Base-by-base conservation (phyloP, 2,329 filamentous ascomycete species). In the Talaromyces islandicus region DNA sequence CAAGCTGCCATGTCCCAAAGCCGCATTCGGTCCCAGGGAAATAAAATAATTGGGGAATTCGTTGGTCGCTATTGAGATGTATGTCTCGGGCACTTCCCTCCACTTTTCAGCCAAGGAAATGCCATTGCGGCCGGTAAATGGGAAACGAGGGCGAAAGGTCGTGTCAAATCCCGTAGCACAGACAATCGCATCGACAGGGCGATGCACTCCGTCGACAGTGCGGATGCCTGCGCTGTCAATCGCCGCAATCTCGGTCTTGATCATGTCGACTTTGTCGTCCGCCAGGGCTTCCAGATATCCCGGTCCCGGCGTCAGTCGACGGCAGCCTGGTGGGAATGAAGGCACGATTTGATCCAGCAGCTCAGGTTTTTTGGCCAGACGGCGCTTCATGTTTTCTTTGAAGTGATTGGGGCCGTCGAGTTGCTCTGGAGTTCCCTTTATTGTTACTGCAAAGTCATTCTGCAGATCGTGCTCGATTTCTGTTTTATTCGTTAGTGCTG, bases 221-320 rank as follows among this genome's bases (percentile, higher is more conserved):
- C 72, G 61, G 19, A 77, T 71, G 4, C 72, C 71, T 1, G 65
- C 64, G 24, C 65, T 64, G 27, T 70, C 67, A 14, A 75, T 64
- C 12, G 65, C 76, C 21, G 75, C 76, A 65, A 89, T 89, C 0
- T 73, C 77, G 0, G 78, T 80, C 17, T 76, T 78, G 66, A 88
- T 83, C 62, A 85, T 82, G 4, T 82, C 78, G 1, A 88, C 85
- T 59, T 88, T 88, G 6, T 82, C 80, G 60, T 83, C 77, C 0
- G 80, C 79, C 19, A 89, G 74, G 0, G 86, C 85, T 68, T 89
- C 87, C 2, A 90, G 71, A 59, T 80, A 81, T 1, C 77, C 77
- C 0, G 76, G 73, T 0, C 77, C 79, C 0, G 78, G 79, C 1
- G 77, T 80, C 17, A 79, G 67, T 14, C 78, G 75, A 53, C 77